Percentiles rank a stretch among this genome's conserved stretches.
These are phyloP conservation scores for Claviceps humidiphila DNA, from an alignment of 2,329 filamentous ascomycete genomes.

Conservation along the genomic window DNA sequence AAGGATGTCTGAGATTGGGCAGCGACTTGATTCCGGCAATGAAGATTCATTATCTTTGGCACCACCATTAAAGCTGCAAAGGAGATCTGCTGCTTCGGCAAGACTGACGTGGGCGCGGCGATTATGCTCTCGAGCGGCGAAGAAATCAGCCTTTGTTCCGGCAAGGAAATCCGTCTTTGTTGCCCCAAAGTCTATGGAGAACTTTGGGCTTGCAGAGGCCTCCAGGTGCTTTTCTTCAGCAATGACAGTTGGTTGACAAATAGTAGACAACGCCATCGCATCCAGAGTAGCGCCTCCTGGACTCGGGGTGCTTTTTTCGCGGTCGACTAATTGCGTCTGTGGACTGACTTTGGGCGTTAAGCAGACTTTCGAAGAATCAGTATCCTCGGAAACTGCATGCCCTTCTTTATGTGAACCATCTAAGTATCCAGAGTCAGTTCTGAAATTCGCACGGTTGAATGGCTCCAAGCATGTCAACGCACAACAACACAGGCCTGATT, in stretches of 20 bases:
- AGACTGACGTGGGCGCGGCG: not conserved
- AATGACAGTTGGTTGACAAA: not conserved
- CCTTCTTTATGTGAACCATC: not conserved
- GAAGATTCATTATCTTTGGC: not conserved
- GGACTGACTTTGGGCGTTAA: not conserved
- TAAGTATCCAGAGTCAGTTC: not conserved
- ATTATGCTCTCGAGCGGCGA: slow-evolving; percentile 26
- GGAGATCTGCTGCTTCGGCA: slow-evolving; percentile 6
- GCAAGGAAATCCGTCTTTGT: no score
- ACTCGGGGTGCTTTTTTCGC: not conserved
- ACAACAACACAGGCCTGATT: not conserved
- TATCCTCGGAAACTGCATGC: not conserved
- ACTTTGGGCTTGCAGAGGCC: not conserved
- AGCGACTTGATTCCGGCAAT: not conserved
- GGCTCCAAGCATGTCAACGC: not conserved
- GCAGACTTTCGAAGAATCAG: not conserved
- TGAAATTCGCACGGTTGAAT: not conserved
- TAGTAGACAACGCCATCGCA: not conserved
- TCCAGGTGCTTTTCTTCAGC: no score
- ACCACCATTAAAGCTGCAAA: not conserved
- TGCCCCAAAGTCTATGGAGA: no score
- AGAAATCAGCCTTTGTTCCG: slow-evolving; percentile 16
- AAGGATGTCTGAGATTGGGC: not conserved
- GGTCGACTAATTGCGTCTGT: not conserved
- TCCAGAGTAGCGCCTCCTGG: not conserved